A percentile compares a stretch with the other conserved stretches of the same genome.
Evolutionary conservation across 176 grass and related monocot genomes (phyloP).

Genomic region (Avena atlantica): DNA sequence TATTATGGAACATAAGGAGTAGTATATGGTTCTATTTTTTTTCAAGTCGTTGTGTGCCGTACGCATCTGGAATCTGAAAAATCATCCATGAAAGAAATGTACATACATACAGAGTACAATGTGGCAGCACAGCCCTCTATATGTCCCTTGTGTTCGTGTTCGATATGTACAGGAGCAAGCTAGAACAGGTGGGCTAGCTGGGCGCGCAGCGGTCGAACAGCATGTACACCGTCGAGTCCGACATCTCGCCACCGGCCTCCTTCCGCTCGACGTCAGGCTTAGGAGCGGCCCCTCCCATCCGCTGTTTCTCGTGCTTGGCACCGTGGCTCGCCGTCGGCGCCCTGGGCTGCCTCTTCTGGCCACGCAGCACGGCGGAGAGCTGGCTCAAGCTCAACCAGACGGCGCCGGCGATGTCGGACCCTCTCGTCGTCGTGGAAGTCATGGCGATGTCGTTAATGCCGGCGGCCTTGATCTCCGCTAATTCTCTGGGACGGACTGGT

Average conservation of each 20-base stretch:
- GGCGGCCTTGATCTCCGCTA: not conserved
- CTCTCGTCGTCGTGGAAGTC: slow-evolving; percentile 13
- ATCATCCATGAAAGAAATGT: too few species aligned
- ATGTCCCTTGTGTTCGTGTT: too few species aligned
- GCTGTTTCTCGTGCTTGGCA: not conserved
- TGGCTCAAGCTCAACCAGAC: slow-evolving; percentile 29
- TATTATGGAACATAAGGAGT: too few species aligned
- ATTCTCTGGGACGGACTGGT: not conserved
- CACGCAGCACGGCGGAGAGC: slow-evolving; percentile 41
- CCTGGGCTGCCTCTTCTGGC: not conserved
- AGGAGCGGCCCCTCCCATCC: not conserved
- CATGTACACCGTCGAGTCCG: slow-evolving; percentile 63
- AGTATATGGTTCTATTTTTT: too few species aligned
- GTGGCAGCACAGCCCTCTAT: too few species aligned
- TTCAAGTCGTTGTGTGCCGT: too few species aligned
- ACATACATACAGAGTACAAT: too few species aligned
- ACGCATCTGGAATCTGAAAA: too few species aligned
- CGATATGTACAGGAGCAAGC: not conserved
- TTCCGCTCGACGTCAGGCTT: not conserved
- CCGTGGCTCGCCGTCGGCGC: not conserved
- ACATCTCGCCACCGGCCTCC: slow-evolving; percentile 28
- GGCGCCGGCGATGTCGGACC: not conserved
- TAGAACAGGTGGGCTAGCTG: not conserved
- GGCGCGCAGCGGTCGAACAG: slow-evolving; percentile 69
- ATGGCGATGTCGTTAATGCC: not conserved